Conservation (phyloP, 192 early-diverging fungal species). For the Funneliformis geosporum region DNA sequence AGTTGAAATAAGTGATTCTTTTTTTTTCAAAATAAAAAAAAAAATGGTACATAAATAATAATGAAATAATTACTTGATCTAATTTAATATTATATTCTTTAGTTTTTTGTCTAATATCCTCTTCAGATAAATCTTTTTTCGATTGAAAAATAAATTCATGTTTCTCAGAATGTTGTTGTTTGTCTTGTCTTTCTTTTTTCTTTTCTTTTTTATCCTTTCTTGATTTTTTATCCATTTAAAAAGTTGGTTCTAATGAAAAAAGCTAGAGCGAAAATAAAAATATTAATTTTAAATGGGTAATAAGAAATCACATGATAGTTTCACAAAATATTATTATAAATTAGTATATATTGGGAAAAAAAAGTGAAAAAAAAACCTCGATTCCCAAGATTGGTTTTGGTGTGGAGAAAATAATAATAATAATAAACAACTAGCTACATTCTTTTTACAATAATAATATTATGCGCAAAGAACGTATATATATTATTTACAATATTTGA, state of each 20-base stretch:
- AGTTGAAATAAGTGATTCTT: neutral
- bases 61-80: neutral
- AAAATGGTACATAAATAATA: neutral
- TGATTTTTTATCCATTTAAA: neutral
- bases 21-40: neutral
- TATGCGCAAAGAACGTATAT: neutral
- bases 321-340: too few species aligned
- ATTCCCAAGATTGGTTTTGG: neutral
- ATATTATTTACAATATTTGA: neutral
- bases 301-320: too few species aligned
- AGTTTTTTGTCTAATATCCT: conserved; percentile 15
- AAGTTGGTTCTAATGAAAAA: too few species aligned
- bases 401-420: neutral
- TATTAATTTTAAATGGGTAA: too few species aligned
- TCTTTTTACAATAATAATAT: neutral
- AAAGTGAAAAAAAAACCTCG: neutral
- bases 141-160: neutral
- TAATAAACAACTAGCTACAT: neutral
- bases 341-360: neutral
- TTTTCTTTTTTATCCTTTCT: neutral
- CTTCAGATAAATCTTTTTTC: neutral
- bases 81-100: conserved; percentile 10
- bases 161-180: neutral
- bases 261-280: too few species aligned
- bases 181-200: neutral